phyloP scores from a whole-genome alignment of 805 yeast genomes.

The Tetrapisispora namnaoensis region DNA sequence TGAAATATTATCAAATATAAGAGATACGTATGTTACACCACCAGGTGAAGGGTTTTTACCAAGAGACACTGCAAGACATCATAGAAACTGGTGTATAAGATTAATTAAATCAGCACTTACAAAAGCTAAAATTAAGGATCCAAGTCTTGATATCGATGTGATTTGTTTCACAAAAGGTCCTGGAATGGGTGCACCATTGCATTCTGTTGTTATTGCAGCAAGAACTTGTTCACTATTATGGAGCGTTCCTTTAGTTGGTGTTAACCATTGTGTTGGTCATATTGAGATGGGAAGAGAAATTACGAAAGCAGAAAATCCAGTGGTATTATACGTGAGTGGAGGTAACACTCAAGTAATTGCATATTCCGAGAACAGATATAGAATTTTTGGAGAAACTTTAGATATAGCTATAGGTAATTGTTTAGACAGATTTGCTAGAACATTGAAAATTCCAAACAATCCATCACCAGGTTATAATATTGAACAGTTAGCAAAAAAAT shows the following conservation, averaged over 20 bases:
- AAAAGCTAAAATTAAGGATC: slow-evolving; percentile 44
- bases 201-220: slow-evolving; percentile 87
- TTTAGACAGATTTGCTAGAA: slow-evolving; percentile 89
- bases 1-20: slow-evolving; percentile 70
- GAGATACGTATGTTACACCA: slow-evolving; percentile 93
- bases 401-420: slow-evolving; percentile 98
- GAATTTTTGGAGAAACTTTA: slow-evolving; percentile 98
- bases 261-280: slow-evolving; percentile 95
- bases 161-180: slow-evolving; percentile 97
- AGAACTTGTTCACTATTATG: slow-evolving; percentile 73
- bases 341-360: slow-evolving; percentile 99
- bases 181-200: slow-evolving; percentile 98
- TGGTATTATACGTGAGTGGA: slow-evolving; percentile 92
- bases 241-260: slow-evolving; percentile 83
- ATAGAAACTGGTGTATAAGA: slow-evolving; percentile 86
- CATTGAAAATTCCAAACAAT: slow-evolving; percentile 75
- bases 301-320: slow-evolving; percentile 96
- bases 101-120: slow-evolving; percentile 54
- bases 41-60: slow-evolving; percentile 98
- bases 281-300: slow-evolving; percentile 99
- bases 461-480: slow-evolving; percentile 98
- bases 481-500: slow-evolving; percentile 80
- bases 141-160: slow-evolving; percentile 50
- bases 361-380: slow-evolving; percentile 81
- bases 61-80: slow-evolving; percentile 93